A percentile compares a stretch with the other conserved stretches of the same genome.
Evolutionary conservation across 2,329 filamentous ascomycete species (phyloP).

Genomic region (Dryadomyces quercus-mongolicae): DNA sequence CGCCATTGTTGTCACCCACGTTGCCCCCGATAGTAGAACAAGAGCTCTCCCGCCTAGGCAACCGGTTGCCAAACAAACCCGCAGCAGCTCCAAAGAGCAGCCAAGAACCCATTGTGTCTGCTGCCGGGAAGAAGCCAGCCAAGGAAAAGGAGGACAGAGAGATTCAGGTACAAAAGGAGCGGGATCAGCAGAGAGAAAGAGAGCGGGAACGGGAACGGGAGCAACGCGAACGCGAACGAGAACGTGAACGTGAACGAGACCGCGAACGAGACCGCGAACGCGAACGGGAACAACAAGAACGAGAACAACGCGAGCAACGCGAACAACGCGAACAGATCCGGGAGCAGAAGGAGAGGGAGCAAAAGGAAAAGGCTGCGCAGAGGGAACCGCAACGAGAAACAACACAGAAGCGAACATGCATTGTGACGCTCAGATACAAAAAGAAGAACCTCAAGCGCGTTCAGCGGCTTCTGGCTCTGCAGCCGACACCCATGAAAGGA

Average conservation of each 20-base stretch:
- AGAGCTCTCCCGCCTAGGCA: slow-evolving; percentile 27
- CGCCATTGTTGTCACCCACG: slow-evolving; percentile 42
- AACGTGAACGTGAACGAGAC: background rate
- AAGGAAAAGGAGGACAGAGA: slow-evolving; percentile 17
- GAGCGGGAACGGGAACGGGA: no score
- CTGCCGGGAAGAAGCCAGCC: slow-evolving; percentile 22
- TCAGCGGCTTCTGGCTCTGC: slow-evolving; percentile 32
- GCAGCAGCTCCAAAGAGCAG: slow-evolving; percentile 13
- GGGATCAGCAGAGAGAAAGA: no score
- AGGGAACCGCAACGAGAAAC: background rate
- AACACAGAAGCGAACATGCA: slow-evolving; percentile 11
- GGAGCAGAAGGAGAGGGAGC: no score
- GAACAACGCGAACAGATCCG: background rate
- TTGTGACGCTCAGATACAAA: slow-evolving; percentile 37
- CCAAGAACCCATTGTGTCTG: slow-evolving; percentile 20
- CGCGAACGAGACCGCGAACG: background rate
- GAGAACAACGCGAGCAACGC: background rate
- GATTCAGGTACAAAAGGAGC: no score
- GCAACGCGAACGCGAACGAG: no score
- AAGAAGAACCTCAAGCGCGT: slow-evolving; percentile 32
- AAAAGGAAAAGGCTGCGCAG: background rate
- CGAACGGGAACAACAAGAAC: background rate
- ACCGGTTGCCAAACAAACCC: slow-evolving; percentile 12
- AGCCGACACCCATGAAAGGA: slow-evolving; percentile 23
- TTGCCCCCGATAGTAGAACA: slow-evolving; percentile 39